Evolutionary conservation across 768 basidiomycete species (phyloP), one percentile per base, ranked within the genome.

Genomic region (Pisolithus albus): DNA sequence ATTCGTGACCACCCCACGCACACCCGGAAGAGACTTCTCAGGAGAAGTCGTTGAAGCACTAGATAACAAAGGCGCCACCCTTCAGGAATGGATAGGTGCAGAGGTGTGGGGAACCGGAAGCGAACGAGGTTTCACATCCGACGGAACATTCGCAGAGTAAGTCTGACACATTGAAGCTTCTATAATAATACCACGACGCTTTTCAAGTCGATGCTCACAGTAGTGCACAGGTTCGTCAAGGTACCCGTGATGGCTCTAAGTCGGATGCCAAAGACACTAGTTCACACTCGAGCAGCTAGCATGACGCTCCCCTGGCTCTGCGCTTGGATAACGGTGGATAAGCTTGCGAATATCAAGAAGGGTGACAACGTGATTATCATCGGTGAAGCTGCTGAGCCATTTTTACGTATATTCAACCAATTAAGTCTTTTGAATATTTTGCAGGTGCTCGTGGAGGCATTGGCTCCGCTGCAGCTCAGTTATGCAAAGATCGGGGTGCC

Each of bases 251-350:
- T 49, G 5, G 65, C 51, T 6, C 53, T 68, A 15, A 68, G 67
- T 47, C 67, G 60, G 46, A 68, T 70, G 43, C 67, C 69, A 6
- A 24, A 56, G 47, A 54, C 49, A 1, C 37, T 68, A 28, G 57
- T 50, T 26, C 69, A 68, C 19, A 9, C 11, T 26, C 46, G 59
- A 36, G 68, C 67, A 5, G 67, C 60, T 13, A 70, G 67, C 41
- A 67, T 68, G 60, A 64, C 66, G 0, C 67, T 68, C 6, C 60
- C 60, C 0, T 70, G 68, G 67, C 57, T 69, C 23, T 68, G 67
- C 47, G 69, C 69, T 7, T 68, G 69, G 69, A 70, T 70, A 57
- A 68, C 67, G 1, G 65, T 68, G 11, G 54, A 70, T 9, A 68
- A 58, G 15, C 68, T 70, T 13, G 66, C 67, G 18, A 53, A 61